Evolutionary conservation across 169 alveolate genomes (phyloP), one percentile per base, ranked within the genome.

Genomic region (Theileria annulata): DNA sequence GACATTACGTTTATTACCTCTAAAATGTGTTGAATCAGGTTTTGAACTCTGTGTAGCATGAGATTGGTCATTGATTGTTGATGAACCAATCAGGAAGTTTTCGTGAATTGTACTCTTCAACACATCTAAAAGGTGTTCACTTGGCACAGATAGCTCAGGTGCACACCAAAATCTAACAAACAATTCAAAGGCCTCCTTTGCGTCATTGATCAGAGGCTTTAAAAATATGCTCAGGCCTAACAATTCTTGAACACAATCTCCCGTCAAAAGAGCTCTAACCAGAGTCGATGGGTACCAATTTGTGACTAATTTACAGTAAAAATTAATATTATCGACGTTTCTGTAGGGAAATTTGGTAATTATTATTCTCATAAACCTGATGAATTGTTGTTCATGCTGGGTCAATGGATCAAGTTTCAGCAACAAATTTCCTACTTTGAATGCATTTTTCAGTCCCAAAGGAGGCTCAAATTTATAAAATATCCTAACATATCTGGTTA

Each of bases 131-230:
- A 71, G 70, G 4, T 25, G 27, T 31, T 56, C 71, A 2, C 21
- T n/a, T n/a, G 68, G 60, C 78, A 27, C 17, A n/a, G 28, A 1
- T 0, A 54, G 27, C 54, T 15, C 30, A 10, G 85, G 76, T 3
- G 49, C 56, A 3, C 60, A 30, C 88, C 88, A 82, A 48, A 74
- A 49, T n/a, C 33, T 75, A 4, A 75, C 68, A 33, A 82, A 47
- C 25, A 75, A 42, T 31, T 27, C 35, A 15, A 75, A 33, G 15
- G 85, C 88, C 23, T 48, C 75, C 33, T 68, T 58, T 25, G 33
- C 51, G 33, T 75, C 59, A 37, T n/a, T 35, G 33, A 77, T 71
- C n/a, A 59, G 21, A 30, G 68, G 71, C 42, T 59, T 58, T 31
- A 71, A 25, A 51, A 56, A 71, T 35, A 30, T 48, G 59, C 33